These are phyloP conservation scores for Gillenia trifoliata DNA, from an alignment of 306 rosid species.

Conservation along the genomic window DNA sequence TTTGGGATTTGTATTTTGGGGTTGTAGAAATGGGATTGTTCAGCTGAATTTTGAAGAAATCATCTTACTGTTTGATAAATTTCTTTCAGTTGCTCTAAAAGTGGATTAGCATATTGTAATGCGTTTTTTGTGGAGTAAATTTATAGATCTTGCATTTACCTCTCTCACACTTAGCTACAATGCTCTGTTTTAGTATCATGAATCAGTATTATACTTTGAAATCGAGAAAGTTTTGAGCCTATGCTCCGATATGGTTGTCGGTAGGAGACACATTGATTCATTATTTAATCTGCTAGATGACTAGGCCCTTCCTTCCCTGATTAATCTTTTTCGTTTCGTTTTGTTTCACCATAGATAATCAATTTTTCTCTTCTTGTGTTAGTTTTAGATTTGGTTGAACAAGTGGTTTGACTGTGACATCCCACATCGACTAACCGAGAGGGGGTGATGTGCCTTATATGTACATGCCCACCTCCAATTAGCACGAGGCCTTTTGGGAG, in stretches of 20 bases:
- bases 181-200: background rate
- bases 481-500: no score
- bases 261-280: background rate
- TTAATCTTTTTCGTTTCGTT: background rate
- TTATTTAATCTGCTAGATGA: background rate
- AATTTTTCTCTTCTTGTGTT: background rate
- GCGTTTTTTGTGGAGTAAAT: background rate
- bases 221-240: background rate
- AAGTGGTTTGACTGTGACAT: no score
- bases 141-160: background rate
- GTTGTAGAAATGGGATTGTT: background rate
- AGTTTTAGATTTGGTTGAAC: no score
- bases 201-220: background rate
- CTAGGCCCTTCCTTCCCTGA: background rate
- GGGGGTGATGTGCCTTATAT: no score
- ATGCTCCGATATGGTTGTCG: background rate
- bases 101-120: constrained; percentile 32
- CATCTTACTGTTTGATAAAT: background rate
- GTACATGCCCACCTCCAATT: no score
- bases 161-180: background rate
- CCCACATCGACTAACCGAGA: no score
- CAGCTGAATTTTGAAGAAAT: background rate
- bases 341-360: background rate
- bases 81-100: background rate
- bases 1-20: constrained; percentile 1